Evolutionary conservation across 2,329 filamentous ascomycete species (phyloP).

Genomic region (Verticillium klebahnii): DNA sequence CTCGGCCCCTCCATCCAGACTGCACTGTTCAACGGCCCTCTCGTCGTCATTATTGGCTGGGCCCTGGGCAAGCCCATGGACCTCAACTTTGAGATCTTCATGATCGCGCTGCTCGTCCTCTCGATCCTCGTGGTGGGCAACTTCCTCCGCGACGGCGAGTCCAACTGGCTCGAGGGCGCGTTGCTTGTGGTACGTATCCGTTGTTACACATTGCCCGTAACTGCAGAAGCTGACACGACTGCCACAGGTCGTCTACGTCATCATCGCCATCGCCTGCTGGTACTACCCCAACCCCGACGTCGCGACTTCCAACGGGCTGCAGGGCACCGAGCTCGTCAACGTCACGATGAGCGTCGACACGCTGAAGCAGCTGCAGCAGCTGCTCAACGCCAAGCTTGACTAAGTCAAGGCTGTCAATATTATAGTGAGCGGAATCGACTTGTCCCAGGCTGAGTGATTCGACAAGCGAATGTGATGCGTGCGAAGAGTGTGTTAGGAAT

Average conservation of each 20-base stretch:
- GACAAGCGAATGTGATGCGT: background rate
- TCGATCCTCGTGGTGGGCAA: conserved; percentile 71
- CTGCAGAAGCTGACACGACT: background rate
- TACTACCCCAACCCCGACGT: conserved; percentile 39
- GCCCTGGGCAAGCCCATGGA: conserved; percentile 59
- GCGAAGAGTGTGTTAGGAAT: background rate
- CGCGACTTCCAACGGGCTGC: conserved; percentile 25
- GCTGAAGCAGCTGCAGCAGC: conserved; percentile 20
- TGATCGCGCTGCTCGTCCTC: conserved; percentile 68
- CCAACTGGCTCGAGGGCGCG: conserved; percentile 70
- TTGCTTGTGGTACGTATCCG: conserved; percentile 53
- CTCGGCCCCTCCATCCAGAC: conserved; percentile 72
- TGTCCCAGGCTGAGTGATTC: background rate
- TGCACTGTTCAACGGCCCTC: conserved; percentile 67
- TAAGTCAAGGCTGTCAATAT: background rate
- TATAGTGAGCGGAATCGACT: no score
- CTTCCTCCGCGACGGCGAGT: conserved; percentile 69
- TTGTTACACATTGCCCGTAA: no score
- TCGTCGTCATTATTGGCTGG: conserved; percentile 70
- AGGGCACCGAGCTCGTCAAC: conserved; percentile 16
- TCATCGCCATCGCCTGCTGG: conserved; percentile 39
- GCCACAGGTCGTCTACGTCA: conserved; percentile 32
- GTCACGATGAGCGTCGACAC: conserved; percentile 24
- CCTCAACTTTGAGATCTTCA: conserved; percentile 72
- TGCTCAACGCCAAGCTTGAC: conserved; percentile 10